Percentiles rank a stretch among this genome's conserved stretches.
Conservation (phyloP, 2,329 filamentous ascomycete species). For the Xylaria hypoxylon region DNA sequence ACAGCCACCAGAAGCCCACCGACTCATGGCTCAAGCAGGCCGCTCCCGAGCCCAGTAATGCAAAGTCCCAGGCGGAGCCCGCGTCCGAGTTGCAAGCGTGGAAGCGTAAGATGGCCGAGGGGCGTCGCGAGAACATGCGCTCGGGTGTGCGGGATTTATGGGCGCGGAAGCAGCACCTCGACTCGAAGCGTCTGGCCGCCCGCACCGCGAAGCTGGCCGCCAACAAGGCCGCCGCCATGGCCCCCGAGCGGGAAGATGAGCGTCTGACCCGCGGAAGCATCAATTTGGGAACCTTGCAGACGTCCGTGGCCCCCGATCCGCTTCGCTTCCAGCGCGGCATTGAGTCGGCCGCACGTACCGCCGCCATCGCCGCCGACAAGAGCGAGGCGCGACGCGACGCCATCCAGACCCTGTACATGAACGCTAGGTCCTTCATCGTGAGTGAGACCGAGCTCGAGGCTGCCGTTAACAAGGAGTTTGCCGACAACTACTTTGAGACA, state of each 20-base stretch:
- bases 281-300: constrained; percentile 63
- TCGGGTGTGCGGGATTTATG: constrained; percentile 78
- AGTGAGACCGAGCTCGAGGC: constrained; percentile 80
- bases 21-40: constrained; percentile 70
- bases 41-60: constrained; percentile 64
- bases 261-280: constrained; percentile 78
- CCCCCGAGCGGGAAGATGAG: constrained; percentile 80
- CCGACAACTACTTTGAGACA: constrained; percentile 65
- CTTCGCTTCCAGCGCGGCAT: constrained; percentile 67
- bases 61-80: constrained; percentile 52
- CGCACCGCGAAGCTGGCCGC: constrained; percentile 61
- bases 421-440: constrained; percentile 87
- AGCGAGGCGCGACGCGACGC: constrained; percentile 73
- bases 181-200: constrained; percentile 52
- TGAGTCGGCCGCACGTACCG: constrained; percentile 55
- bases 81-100: constrained; percentile 62
- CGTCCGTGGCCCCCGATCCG: constrained; percentile 70
- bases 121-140: constrained; percentile 77
- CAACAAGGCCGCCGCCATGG: constrained; percentile 63
- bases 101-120: constrained; percentile 78
- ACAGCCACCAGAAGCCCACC: constrained; percentile 70
- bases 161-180: constrained; percentile 67
- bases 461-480: constrained; percentile 81
- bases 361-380: constrained; percentile 61
- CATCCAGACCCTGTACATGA: constrained; percentile 89